These are phyloP conservation scores for Venturia nashicola DNA, from an alignment of 2,329 filamentous ascomycete species.

Conservation along the genomic window DNA sequence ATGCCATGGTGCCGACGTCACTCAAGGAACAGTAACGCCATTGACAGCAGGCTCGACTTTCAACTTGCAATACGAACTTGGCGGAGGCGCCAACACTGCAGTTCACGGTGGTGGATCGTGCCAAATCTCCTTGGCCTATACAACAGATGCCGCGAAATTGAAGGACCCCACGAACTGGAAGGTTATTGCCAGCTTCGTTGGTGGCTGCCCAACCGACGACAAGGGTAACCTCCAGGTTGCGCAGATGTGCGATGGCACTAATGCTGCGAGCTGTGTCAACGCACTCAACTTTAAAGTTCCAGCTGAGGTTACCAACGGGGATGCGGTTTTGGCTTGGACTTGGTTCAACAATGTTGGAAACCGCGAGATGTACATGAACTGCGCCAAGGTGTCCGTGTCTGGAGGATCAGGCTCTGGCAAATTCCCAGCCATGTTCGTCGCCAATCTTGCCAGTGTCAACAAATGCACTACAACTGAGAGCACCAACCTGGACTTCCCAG, in stretches of 20 bases:
- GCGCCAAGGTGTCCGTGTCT: conserved; percentile 59
- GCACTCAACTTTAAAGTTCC: conserved; percentile 61
- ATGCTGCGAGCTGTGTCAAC: conserved; percentile 24
- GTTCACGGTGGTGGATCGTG: conserved; percentile 88
- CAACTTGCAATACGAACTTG: conserved; percentile 44
- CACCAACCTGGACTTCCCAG: conserved; percentile 52
- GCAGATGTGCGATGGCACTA: conserved; percentile 25
- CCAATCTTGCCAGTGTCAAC: conserved; percentile 47
- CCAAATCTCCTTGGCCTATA: conserved; percentile 76
- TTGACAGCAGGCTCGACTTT: conserved; percentile 51
- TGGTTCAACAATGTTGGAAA: conserved; percentile 93
- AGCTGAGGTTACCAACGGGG: conserved; percentile 52
- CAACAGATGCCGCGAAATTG: conserved; percentile 49
- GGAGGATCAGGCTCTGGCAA: conserved; percentile 37
- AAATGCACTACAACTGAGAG: conserved; percentile 43
- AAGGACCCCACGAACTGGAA: conserved; percentile 55
- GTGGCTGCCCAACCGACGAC: conserved; percentile 62
- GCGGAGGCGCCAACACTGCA: conserved; percentile 47
- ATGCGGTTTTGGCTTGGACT: conserved; percentile 75
- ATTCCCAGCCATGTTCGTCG: conserved; percentile 66
- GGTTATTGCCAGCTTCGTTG: conserved; percentile 79
- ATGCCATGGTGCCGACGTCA: conserved; percentile 46
- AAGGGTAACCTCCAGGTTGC: conserved; percentile 47
- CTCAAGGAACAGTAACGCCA: conserved; percentile 35
- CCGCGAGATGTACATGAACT: conserved; percentile 98